Base-by-base conservation (phyloP, 352 stramenopile genomes). In the Phytopythium kandeliae region DNA sequence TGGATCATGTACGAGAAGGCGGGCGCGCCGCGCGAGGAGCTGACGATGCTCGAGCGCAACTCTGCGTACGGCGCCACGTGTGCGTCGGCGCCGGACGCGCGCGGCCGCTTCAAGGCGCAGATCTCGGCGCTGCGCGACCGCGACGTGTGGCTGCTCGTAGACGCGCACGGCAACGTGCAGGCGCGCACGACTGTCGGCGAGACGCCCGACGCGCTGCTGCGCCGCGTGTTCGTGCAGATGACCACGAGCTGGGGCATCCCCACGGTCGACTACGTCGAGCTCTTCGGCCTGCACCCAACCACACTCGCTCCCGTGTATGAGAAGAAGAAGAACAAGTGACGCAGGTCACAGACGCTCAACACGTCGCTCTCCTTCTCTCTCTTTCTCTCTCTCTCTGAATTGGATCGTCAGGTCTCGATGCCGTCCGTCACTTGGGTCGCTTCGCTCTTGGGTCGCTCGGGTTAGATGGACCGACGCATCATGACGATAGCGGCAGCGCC, bases 1-100 rank as follows among this genome's bases (percentile, higher is more conserved):
- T 93, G 82, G 82, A 84, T 91, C 65, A 93, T 93, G 82, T 93
- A 86, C 59, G 81, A 89, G 55, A 89, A 90, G 61, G 60, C 63
- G 19, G 78, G 77, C 35, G 60, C 67, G 24, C 81, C 81, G 36
- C 69, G 69, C 16, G 82, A 93, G 51, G 82, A 91, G 25, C 71
- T 93, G 37, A 93, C 85, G 55, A 86, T 91, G 75, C 85, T 93
- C 48, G 82, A 93, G 62, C 75, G 82, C 47, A 93, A 87, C 57
- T 89, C 69, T 15, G 82, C 82, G 21, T 93, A 93, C 52, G 82
- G 82, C 53, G 76, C 75, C 9, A 75, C 68, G 8, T 72, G 61
- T 48, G 55, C 70, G 41, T 63, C 75, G 22, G 60, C 62, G 25
- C 16, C 50, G n/a, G 66, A 71, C 60, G 62, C 68, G 25, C 37